These are phyloP conservation scores for Trichoderma arundinaceum DNA, from an alignment of 2,329 filamentous ascomycete genomes.

Conservation along the genomic window DNA sequence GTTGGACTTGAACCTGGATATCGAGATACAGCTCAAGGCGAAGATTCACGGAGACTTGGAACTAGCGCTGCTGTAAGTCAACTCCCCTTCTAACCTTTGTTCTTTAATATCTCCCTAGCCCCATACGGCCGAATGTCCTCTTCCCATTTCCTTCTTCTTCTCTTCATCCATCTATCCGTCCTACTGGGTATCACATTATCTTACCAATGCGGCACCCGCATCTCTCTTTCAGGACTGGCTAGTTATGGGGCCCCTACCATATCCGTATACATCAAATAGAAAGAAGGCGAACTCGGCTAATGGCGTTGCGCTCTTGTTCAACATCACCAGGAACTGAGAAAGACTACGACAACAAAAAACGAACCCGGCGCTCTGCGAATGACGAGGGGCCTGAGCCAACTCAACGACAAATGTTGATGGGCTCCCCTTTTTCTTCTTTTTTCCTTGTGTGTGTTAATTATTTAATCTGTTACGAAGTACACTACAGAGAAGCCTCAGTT, in stretches of 20 bases:
- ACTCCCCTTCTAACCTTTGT: constrained; percentile 20
- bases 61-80: constrained; percentile 67
- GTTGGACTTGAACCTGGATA: constrained; percentile 79
- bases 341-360: constrained; percentile 5
- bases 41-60: constrained; percentile 85
- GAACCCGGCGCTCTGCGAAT: constrained; percentile 7
- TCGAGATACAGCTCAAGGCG: constrained; percentile 85
- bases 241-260: constrained; percentile 13
- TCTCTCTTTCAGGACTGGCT: constrained; percentile 31
- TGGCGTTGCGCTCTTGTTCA: constrained; percentile 21
- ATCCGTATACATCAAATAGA: constrained; percentile 3
- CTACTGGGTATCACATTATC: constrained; percentile 22
- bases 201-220: constrained; percentile 28
- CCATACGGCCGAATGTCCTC: neutral
- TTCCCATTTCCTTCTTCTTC: neutral
- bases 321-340: constrained; percentile 28
- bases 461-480: too few relatives aligned
- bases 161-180: constrained; percentile 1
- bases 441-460: too few relatives aligned
- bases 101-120: neutral
- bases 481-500: too few relatives aligned
- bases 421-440: neutral
- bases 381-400: neutral
- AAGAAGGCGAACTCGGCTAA: constrained; percentile 20
- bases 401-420: too few relatives aligned